Base-by-base conservation (phyloP, 2,329 filamentous ascomycete genomes). In the Penicillium sp. region DNA sequence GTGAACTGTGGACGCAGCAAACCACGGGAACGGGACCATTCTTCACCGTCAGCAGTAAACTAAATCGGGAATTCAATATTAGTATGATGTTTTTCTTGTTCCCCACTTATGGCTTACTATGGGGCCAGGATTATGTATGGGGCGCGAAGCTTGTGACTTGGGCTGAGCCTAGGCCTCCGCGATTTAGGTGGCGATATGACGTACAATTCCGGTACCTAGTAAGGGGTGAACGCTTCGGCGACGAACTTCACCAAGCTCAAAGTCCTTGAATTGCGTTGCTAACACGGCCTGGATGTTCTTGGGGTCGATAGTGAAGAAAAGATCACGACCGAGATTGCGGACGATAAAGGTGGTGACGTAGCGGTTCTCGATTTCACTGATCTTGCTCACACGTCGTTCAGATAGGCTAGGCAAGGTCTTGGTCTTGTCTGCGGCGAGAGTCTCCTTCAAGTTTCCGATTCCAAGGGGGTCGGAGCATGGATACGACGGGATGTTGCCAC, bases 1-100 rank as follows among this genome's bases (percentile, higher is more conserved):
- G 91, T 86, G 73, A 96, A 96, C 67, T 95, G 91, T 0, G 92
- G 92, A 2, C 92, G 83, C 58, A 97, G 86, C 55, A 96, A 79
- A 60, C 90, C 86, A n/a, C 92, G 83, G 48, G 87, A 91, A 52
- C 83, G 81, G 62, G 92, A 88, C 92, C 92, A 96, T 48, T 81
- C 75, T 23, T 86, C 79, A 11, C 89, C 88, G 69, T 96, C 92
- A 1, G 89, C 92, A 2, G 87, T 88, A 73, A 72, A 72, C 70
- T 72, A 57, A 33, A 50, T 10, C 6, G 7, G n/a, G n/a, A 55
- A 10, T 54, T 14, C 18, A 10, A 28, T 13, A 28, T 55, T 36
- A 58, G 58, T 43, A 28, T 28, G n/a, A 26, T 14, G 10, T 40
- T 13, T 13, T 11, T 11, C 8, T 14, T 31, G 13, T 11, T 29